Conservation (phyloP, 2,329 filamentous ascomycete genomes). For the Tolypocladium pustulatum region DNA sequence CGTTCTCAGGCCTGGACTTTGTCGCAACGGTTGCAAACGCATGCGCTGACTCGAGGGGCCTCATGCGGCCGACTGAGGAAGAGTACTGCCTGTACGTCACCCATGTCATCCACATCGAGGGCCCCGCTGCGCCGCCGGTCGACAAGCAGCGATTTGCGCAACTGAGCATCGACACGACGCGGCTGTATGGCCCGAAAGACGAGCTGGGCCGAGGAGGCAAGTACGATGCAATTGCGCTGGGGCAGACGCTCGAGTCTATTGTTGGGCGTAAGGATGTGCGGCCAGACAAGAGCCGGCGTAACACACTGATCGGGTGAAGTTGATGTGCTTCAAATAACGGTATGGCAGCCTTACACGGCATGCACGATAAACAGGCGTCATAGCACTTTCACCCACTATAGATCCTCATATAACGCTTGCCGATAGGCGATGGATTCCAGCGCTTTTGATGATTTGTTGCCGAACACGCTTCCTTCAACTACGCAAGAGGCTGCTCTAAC, state of each 20-base stretch:
- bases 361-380: neutral
- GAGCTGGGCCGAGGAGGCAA: conserved; percentile 32
- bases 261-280: conserved; percentile 45
- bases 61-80: conserved; percentile 22
- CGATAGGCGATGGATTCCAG: neutral
- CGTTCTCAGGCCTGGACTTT: conserved; percentile 71
- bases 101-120: conserved; percentile 73
- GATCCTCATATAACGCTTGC: neutral
- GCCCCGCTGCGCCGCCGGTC: conserved; percentile 57
- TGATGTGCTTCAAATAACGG: neutral
- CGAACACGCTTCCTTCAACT: neutral
- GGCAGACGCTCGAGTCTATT: conserved; percentile 66
- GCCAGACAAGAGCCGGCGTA: conserved; percentile 29
- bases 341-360: neutral
- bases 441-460: neutral
- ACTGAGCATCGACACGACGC: conserved; percentile 67
- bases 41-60: conserved; percentile 54
- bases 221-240: conserved; percentile 68
- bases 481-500: neutral
- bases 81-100: conserved; percentile 65
- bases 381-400: neutral
- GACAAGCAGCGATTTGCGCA: conserved; percentile 51
- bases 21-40: conserved; percentile 69
- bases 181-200: conserved; percentile 60
- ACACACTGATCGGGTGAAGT: conserved; percentile 27